Conservation (phyloP, 306 rosid genomes). For the Luffa acutangula region DNA sequence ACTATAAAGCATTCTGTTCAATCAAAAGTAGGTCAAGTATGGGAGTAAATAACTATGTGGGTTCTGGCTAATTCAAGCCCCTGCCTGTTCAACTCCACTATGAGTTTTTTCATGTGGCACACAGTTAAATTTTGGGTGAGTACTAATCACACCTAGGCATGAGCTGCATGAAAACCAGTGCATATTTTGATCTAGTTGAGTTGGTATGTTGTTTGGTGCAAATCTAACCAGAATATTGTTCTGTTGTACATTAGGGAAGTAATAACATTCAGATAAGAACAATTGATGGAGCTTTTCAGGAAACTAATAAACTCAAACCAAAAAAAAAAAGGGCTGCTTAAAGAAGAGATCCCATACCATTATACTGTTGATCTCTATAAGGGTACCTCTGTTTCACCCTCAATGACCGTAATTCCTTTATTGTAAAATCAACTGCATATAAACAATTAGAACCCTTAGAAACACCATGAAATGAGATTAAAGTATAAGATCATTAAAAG, state of each 20-base stretch:
- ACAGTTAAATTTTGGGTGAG: not conserved
- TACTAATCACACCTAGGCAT: not conserved
- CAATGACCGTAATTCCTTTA: conserved; percentile 57
- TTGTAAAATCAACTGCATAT: conserved; percentile 75
- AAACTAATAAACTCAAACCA: not conserved
- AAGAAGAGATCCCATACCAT: conserved; percentile 44
- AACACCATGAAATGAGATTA: not conserved
- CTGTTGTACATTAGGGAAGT: not conserved
- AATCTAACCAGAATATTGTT: not conserved
- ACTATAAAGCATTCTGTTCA: not conserved
- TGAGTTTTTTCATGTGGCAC: not conserved
- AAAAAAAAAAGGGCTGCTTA: not conserved
- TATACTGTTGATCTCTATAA: conserved; percentile 71
- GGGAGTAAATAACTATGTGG: not conserved
- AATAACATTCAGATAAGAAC: not conserved
- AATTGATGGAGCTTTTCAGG: not conserved
- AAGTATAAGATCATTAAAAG: not conserved
- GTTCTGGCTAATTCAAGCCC: not conserved
- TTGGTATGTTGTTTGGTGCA: not conserved
- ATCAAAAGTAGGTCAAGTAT: not conserved
- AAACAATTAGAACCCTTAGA: conserved; percentile 3
- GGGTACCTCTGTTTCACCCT: conserved; percentile 61
- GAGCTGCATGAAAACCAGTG: not conserved
- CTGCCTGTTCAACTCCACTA: not conserved
- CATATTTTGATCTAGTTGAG: not conserved